A percentile compares a stretch with the other conserved stretches of the same genome.
Evolutionary conservation across 1,139 yeast species (phyloP).

Genomic region (Hyphopichia burtonii): DNA sequence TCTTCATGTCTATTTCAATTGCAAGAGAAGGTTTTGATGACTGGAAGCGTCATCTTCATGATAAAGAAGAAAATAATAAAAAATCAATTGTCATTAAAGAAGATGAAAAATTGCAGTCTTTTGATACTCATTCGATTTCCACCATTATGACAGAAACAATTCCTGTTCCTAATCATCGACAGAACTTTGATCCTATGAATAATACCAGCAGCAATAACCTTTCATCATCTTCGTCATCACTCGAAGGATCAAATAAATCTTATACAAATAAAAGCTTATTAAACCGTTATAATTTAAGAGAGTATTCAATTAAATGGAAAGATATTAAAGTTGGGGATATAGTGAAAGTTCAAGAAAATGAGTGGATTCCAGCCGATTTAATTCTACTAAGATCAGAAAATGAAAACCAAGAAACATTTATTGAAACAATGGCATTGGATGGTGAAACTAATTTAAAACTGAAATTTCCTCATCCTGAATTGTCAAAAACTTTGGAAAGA

Average conservation of each 20-base stretch:
- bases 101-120: slow-evolving; percentile 23
- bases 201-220: slow-evolving; percentile 1
- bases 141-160: slow-evolving; percentile 41
- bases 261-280: slow-evolving; percentile 27
- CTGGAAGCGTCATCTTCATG: slow-evolving; percentile 81
- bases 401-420: slow-evolving; percentile 69
- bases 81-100: slow-evolving; percentile 42
- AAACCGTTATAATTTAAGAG: slow-evolving; percentile 33
- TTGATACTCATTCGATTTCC: slow-evolving; percentile 38
- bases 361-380: slow-evolving; percentile 93
- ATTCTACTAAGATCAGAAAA: slow-evolving; percentile 66
- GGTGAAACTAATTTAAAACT: slow-evolving; percentile 93
- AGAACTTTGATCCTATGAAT: background rate
- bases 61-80: slow-evolving; percentile 79
- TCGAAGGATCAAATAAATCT: background rate
- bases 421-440: slow-evolving; percentile 96
- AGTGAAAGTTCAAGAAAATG: slow-evolving; percentile 69
- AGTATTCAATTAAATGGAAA: slow-evolving; percentile 59
- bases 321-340: slow-evolving; percentile 83
- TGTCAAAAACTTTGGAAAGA: slow-evolving; percentile 48
- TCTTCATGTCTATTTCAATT: slow-evolving; percentile 89
- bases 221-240: slow-evolving; percentile 7
- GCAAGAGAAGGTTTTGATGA: slow-evolving; percentile 94
- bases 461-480: slow-evolving; percentile 62
- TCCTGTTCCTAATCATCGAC: slow-evolving; percentile 8